Conservation (phyloP, 306 rosid genomes). For the Medicago lupulina region DNA sequence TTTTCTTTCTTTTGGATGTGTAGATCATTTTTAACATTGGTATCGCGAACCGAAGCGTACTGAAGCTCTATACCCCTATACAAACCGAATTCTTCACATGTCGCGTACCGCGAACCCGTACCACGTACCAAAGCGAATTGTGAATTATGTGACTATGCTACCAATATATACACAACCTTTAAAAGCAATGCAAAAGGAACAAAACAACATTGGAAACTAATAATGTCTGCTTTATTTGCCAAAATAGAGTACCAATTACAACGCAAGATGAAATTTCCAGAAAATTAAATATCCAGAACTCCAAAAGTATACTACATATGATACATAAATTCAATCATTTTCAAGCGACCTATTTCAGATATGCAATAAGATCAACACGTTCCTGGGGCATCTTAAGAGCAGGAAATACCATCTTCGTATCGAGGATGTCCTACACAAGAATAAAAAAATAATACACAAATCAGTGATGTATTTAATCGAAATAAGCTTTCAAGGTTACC, state of each 20-base stretch:
- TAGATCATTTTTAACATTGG: no score
- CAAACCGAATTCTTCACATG: no score
- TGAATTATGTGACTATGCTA: no score
- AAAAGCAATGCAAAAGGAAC: conserved; percentile 49
- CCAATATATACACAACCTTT: no score
- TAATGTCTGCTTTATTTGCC: conserved; percentile 61
- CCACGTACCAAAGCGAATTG: no score
- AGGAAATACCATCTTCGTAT: conserved; percentile 96
- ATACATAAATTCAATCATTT: conserved; percentile 34
- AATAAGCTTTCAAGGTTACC: neutral
- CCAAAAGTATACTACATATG: conserved; percentile 34
- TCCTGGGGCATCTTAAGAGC: conserved; percentile 98
- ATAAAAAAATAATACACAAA: neutral
- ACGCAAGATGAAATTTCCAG: conserved; percentile 41
- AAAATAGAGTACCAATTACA: conserved; percentile 48
- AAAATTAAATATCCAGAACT: conserved; percentile 42
- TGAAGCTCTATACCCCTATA: no score
- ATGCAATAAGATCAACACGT: conserved; percentile 85
- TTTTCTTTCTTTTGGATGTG: no score
- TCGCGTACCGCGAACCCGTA: no score
- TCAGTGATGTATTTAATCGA: conserved; percentile 10
- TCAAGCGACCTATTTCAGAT: conserved; percentile 77
- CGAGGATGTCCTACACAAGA: conserved; percentile 79
- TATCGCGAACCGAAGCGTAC: no score
- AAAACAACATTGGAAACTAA: conserved; percentile 58